A percentile compares a stretch with the other conserved stretches of the same genome.
phyloP scores from a whole-genome alignment of 1,139 yeast genomes.

The Pichia inconspicua region DNA sequence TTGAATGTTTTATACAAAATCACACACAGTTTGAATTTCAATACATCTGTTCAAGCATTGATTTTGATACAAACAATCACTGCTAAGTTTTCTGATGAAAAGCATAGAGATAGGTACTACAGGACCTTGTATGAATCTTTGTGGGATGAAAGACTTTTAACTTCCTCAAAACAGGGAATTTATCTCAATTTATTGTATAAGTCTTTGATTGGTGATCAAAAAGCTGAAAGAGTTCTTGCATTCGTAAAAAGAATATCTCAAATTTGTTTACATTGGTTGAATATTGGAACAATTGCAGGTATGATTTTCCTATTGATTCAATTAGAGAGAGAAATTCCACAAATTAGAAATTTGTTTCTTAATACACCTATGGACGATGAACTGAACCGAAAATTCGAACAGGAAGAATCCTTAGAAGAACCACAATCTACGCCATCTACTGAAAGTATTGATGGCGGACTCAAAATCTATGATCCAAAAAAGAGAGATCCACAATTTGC shows the following conservation, averaged over 20 bases:
- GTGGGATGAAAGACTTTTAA: conserved; percentile 73
- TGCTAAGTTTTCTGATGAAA: conserved; percentile 32
- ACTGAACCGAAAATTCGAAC: conserved; percentile 32
- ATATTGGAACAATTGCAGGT: conserved; percentile 87
- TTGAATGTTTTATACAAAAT: conserved; percentile 78
- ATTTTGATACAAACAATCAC: conserved; percentile 73
- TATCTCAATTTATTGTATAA: conserved; percentile 81
- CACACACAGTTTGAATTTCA: conserved; percentile 90
- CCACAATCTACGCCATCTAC: conserved; percentile 2
- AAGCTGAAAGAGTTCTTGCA: conserved; percentile 67
- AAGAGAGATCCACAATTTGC: conserved; percentile 90
- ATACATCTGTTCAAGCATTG: conserved; percentile 89
- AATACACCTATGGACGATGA: conserved; percentile 37
- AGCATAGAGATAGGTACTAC: conserved; percentile 64
- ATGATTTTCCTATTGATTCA: conserved; percentile 72
- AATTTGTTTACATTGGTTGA: conserved; percentile 77
- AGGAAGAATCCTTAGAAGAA: conserved; percentile 22
- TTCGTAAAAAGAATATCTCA: conserved; percentile 89
- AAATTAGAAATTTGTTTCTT: conserved; percentile 40
- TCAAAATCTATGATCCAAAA: conserved; percentile 58
- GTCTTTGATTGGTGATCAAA: conserved; percentile 64
- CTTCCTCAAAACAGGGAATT: conserved; percentile 65
- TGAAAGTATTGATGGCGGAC: conserved; percentile 11
- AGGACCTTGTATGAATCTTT: conserved; percentile 85
- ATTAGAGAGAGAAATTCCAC: conserved; percentile 47